phyloP scores from a whole-genome alignment of 805 yeast genomes.

The Myxozyma monticola region DNA sequence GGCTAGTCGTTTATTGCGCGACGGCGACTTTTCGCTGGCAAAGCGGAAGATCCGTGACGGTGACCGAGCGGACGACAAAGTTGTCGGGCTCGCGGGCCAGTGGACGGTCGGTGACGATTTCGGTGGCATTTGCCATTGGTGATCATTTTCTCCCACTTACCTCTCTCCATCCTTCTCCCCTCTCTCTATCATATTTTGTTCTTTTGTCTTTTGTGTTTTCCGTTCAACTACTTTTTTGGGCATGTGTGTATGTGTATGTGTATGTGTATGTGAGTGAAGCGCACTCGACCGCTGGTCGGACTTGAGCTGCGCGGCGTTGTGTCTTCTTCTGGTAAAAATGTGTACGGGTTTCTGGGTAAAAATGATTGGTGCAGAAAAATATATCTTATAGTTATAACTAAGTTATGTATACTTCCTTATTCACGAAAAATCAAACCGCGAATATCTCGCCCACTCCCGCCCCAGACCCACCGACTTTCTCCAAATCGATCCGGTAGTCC shows the following conservation, averaged over 20 bases:
- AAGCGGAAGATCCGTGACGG: conserved; percentile 25
- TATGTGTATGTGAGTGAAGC: no score
- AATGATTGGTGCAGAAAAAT: background rate
- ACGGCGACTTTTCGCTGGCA: conserved; percentile 12
- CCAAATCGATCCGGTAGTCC: conserved; percentile 23
- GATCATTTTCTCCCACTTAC: no score
- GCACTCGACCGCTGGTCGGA: no score
- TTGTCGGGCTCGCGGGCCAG: conserved; percentile 29
- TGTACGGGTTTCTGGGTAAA: no score
- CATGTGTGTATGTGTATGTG: no score
- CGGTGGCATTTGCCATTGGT: conserved; percentile 31
- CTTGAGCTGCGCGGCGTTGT: no score
- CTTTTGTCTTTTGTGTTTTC: background rate
- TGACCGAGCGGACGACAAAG: conserved; percentile 11
- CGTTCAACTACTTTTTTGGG: background rate
- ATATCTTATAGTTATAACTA: background rate
- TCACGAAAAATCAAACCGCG: conserved; percentile 9
- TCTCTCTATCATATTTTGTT: no score
- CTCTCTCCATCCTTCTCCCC: no score
- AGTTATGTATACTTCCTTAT: background rate
- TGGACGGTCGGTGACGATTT: conserved; percentile 28
- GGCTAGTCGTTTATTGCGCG: conserved; percentile 63
- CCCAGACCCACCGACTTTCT: conserved; percentile 15
- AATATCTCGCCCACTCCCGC: conserved; percentile 25
- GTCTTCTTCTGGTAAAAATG: no score